Percentiles rank a stretch among this genome's conserved stretches.
These are phyloP conservation scores for Botrytis paeoniae DNA, from an alignment of 2,329 filamentous ascomycete species.

Conservation along the genomic window DNA sequence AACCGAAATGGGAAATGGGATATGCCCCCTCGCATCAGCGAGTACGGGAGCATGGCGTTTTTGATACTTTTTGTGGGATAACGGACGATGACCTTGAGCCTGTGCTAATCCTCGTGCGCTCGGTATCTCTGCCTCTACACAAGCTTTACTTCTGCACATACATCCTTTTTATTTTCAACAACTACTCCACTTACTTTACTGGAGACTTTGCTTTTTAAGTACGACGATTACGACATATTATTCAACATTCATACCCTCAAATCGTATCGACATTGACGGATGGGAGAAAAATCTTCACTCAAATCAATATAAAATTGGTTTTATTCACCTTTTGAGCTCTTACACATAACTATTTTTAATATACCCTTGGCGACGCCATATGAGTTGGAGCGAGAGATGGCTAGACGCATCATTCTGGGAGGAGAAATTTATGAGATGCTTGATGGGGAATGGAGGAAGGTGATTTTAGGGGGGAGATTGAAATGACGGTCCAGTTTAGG, in stretches of 20 bases:
- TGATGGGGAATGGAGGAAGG: background rate
- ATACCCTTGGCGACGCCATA: background rate
- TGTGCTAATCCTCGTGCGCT: conserved; percentile 37
- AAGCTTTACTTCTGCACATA: conserved; percentile 26
- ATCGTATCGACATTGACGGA: conserved; percentile 3
- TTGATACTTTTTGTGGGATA: conserved; percentile 26
- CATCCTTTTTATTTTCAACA: conserved; percentile 23
- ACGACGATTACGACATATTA: conserved; percentile 12
- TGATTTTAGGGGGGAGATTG: background rate
- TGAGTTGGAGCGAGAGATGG: background rate
- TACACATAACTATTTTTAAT: conserved; percentile 10
- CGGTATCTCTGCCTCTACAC: conserved; percentile 30
- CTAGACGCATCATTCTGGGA: background rate
- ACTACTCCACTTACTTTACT: conserved; percentile 20
- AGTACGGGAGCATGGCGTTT: conserved; percentile 32
- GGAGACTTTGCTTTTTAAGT: background rate
- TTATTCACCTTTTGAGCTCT: conserved; percentile 4
- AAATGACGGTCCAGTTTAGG: background rate
- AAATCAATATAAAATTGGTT: background rate
- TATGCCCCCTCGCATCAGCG: conserved; percentile 22
- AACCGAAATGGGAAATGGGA: conserved; percentile 24
- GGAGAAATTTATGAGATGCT: background rate
- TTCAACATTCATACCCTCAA: conserved; percentile 11
- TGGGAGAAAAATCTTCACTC: conserved; percentile 5
- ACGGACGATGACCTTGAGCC: conserved; percentile 32